Evolutionary conservation across 2,329 filamentous ascomycete species (phyloP).

Genomic region (Trichoderma sp.): DNA sequence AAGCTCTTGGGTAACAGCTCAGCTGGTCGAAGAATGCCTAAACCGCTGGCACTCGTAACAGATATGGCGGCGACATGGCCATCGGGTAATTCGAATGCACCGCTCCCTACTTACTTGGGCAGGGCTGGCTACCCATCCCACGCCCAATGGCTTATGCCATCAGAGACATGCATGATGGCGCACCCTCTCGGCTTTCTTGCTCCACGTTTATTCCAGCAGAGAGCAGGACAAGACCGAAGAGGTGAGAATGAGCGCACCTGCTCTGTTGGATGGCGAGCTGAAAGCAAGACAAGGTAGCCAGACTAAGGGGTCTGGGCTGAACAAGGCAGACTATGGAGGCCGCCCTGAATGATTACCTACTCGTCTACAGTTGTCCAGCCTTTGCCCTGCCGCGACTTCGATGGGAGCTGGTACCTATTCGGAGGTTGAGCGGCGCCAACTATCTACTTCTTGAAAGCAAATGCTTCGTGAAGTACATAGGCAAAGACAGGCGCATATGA

Average conservation of each 20-base stretch:
- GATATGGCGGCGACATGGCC: constrained; percentile 11
- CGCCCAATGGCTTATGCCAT: constrained; percentile 20
- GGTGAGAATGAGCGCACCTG: constrained; percentile 13
- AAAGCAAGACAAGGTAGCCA: background rate
- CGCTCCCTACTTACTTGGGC: constrained; percentile 25
- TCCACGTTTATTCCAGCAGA: background rate
- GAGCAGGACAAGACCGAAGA: constrained; percentile 9
- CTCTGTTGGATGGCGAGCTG: background rate
- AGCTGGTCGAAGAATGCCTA: background rate
- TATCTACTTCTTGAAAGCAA: too few species aligned
- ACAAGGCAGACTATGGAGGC: background rate
- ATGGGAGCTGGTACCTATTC: too few species aligned
- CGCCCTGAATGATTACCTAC: background rate
- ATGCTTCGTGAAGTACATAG: too few species aligned
- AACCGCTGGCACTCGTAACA: too few species aligned
- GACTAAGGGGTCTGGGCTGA: background rate
- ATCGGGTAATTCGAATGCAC: background rate
- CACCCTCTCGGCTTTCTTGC: background rate
- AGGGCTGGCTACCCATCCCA: background rate
- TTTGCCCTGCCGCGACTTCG: background rate
- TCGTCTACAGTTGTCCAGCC: background rate
- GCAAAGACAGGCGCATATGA: too few species aligned
- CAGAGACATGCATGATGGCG: constrained; percentile 27
- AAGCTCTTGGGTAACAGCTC: background rate
- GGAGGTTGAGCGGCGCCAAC: too few species aligned